Evolutionary conservation across 192 early-diverging fungal genomes (phyloP).

Genomic region (Dissophora ornata): DNA sequence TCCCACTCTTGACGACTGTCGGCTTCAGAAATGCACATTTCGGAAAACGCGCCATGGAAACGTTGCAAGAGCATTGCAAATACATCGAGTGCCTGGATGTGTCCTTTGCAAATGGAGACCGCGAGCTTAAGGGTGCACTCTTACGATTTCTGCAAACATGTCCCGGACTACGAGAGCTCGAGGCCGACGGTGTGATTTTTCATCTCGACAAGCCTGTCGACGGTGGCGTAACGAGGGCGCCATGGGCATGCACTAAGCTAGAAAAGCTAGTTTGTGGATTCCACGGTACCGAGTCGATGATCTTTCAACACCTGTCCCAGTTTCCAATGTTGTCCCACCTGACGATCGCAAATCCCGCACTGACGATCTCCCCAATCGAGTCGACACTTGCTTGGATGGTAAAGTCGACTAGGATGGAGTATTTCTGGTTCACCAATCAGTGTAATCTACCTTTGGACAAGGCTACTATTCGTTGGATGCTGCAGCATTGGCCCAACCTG

Average conservation of each 20-base stretch:
- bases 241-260: conserved; percentile 35
- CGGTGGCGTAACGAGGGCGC: conserved; percentile 7
- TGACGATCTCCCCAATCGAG: conserved; percentile 23
- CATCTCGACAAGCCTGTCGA: conserved; percentile 25
- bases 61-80: conserved; percentile 27
- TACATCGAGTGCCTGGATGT: conserved; percentile 36
- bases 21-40: conserved; percentile 41
- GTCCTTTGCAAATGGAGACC: conserved; percentile 13
- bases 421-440: conserved; percentile 41
- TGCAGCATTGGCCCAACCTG: conserved; percentile 37
- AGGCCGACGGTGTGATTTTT: conserved; percentile 41
- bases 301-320: conserved; percentile 32
- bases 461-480: conserved; percentile 19
- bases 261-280: conserved; percentile 50
- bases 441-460: conserved; percentile 20
- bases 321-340: conserved; percentile 19
- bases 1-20: conserved; percentile 34
- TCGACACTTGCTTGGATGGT: conserved; percentile 37
- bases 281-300: conserved; percentile 34
- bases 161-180: conserved; percentile 16
- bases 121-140: conserved; percentile 27
- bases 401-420: conserved; percentile 29
- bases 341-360: conserved; percentile 29
- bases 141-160: conserved; percentile 31
- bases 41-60: conserved; percentile 29